These are phyloP conservation scores for Xylariaceae sp. DNA, from an alignment of 2,329 filamentous ascomycete species.

Conservation along the genomic window DNA sequence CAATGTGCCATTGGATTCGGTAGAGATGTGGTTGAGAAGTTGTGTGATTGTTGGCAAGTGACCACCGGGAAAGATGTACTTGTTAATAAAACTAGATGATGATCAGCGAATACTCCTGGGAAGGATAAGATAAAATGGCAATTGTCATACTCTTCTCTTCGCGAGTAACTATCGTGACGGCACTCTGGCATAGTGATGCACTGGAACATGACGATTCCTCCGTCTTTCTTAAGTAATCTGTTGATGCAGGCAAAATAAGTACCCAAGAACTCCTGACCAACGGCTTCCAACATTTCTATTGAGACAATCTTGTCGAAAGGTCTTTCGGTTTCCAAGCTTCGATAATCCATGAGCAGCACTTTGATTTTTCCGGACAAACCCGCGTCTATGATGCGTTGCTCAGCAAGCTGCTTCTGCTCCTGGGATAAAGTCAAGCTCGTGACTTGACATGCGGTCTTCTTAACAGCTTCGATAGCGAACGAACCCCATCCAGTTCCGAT, in stretches of 20 bases:
- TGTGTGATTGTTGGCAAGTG: constrained; percentile 61
- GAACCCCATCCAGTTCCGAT: constrained; percentile 76
- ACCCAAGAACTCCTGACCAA: constrained; percentile 64
- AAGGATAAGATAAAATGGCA: not conserved
- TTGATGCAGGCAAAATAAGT: constrained; percentile 67
- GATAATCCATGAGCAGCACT: constrained; percentile 68
- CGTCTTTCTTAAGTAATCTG: constrained; percentile 61
- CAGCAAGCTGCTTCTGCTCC: constrained; percentile 67
- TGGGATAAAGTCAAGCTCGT: constrained; percentile 67
- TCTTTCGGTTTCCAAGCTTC: constrained; percentile 52
- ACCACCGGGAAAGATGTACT: constrained; percentile 78
- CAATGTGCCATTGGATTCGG: constrained; percentile 58
- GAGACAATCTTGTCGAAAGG: constrained; percentile 70
- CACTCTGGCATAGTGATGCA: constrained; percentile 75
- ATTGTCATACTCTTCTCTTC: constrained; percentile 57
- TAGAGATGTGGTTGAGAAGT: constrained; percentile 57
- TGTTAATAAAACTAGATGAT: constrained; percentile 69
- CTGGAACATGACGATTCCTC: constrained; percentile 68
- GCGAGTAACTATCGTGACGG: constrained; percentile 64
- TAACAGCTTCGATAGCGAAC: constrained; percentile 68
- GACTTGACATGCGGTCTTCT: constrained; percentile 63
- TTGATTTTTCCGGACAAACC: constrained; percentile 60
- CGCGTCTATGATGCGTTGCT: constrained; percentile 59
- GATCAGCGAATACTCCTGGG: too few relatives aligned
- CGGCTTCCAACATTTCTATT: constrained; percentile 76